phyloP scores from a whole-genome alignment of 1,284 basidiomycete species.

The Ustilago loliicola region DNA sequence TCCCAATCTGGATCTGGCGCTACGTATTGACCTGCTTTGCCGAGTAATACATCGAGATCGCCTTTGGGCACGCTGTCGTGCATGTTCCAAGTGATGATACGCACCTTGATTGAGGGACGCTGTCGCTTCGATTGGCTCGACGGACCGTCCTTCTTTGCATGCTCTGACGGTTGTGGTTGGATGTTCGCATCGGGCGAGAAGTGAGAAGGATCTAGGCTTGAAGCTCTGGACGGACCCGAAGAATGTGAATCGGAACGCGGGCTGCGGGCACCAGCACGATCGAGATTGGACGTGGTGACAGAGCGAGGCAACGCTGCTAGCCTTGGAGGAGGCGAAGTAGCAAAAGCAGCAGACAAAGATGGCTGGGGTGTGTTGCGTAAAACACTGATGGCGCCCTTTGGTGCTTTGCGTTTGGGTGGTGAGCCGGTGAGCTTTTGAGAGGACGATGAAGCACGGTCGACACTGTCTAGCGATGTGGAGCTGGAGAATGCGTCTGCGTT shows the following conservation, averaged over 20 bases:
- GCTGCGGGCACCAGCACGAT: neutral
- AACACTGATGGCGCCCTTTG: conserved; percentile 33
- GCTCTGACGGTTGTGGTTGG: neutral
- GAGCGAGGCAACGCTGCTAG: conserved; percentile 31
- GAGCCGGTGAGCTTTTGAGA: conserved; percentile 8
- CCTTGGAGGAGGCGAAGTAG: conserved; percentile 22
- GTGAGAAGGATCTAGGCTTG: conserved; percentile 39
- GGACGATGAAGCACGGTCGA: conserved; percentile 8
- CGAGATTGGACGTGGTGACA: conserved; percentile 26
- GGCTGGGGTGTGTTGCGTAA: conserved; percentile 6
- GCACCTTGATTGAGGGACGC: conserved; percentile 71
- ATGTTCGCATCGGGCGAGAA: conserved; percentile 7
- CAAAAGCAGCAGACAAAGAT: conserved; percentile 2
- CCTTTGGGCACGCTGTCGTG: conserved; percentile 76
- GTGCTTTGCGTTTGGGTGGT: conserved; percentile 7
- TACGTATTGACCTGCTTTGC: conserved; percentile 76
- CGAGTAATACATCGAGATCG: conserved; percentile 81
- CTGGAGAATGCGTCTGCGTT: conserved; percentile 21
- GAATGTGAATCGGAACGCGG: conserved; percentile 16
- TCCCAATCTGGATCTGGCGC: conserved; percentile 66
- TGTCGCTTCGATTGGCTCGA: conserved; percentile 28
- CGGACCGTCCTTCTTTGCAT: neutral
- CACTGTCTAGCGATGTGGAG: conserved; percentile 31
- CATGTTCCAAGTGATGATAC: conserved; percentile 74
- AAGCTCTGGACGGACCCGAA: conserved; percentile 30